These are phyloP conservation scores for Craspedostauros australis DNA, from an alignment of 108 stramenopile species.

Conservation along the genomic window DNA sequence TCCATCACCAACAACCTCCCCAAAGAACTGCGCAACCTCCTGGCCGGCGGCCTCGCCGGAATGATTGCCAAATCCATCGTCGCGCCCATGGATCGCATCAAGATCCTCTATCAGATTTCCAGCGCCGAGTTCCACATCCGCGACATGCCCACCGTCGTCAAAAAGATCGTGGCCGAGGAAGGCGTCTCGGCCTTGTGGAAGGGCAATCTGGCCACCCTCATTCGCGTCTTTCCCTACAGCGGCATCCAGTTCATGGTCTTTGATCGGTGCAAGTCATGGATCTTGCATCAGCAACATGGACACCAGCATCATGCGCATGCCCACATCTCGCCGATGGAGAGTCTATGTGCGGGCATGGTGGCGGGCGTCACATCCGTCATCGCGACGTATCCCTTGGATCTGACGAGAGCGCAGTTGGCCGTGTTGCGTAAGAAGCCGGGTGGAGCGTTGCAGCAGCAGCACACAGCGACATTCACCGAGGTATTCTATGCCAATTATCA, in stretches of 20 bases:
- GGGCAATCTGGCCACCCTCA: constrained; percentile 93
- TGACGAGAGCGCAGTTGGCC: constrained; percentile 92
- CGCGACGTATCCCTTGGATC: constrained; percentile 92
- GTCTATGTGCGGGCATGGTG: constrained; percentile 70
- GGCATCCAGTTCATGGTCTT: constrained; percentile 98
- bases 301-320: too few relatives aligned
- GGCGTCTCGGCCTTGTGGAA: constrained; percentile 88
- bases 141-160: constrained; percentile 59
- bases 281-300: constrained; percentile 39
- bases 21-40: constrained; percentile 66
- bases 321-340: constrained; percentile 74
- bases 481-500: constrained; percentile 37
- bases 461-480: constrained; percentile 19
- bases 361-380: constrained; percentile 87
- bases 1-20: constrained; percentile 34
- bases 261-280: constrained; percentile 74
- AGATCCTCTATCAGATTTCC: constrained; percentile 85
- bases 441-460: background rate
- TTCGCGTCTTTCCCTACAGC: constrained; percentile 94
- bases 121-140: constrained; percentile 56
- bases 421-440: constrained; percentile 53
- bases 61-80: constrained; percentile 86
- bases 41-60: constrained; percentile 77
- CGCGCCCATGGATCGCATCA: constrained; percentile 88
- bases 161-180: constrained; percentile 62